A percentile compares a stretch with the other conserved stretches of the same genome.
phyloP scores from a whole-genome alignment of 768 basidiomycete genomes.

The Tricholoma saponaceum region DNA sequence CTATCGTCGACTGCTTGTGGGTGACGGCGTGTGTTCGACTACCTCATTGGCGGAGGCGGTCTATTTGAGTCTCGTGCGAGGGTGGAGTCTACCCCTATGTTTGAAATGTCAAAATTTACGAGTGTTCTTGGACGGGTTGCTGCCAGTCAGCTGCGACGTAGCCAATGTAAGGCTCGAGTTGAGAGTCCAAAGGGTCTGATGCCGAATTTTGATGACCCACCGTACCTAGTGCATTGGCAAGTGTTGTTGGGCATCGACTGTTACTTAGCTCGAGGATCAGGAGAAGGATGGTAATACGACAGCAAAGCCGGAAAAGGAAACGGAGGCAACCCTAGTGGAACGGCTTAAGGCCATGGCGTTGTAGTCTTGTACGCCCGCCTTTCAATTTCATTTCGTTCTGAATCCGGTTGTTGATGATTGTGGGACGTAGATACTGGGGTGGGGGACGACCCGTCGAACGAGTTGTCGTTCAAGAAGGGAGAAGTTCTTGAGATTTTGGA shows the following conservation, averaged over 20 bases:
- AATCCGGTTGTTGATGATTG: background rate
- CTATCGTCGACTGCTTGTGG: background rate
- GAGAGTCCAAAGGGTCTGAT: background rate
- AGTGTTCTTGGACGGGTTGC: background rate
- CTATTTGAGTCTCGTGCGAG: background rate
- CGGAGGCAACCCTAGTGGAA: background rate
- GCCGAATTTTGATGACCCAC: background rate
- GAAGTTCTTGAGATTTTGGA: constrained; percentile 82
- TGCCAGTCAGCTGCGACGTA: background rate
- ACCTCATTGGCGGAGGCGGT: background rate
- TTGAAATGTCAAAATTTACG: background rate
- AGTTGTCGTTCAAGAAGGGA: constrained; percentile 81
- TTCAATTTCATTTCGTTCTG: too few relatives aligned
- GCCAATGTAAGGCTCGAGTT: background rate
- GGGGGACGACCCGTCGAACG: constrained; percentile 77
- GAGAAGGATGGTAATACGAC: background rate
- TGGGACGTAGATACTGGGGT: constrained; percentile 62
- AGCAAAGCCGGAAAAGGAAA: background rate
- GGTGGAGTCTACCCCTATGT: background rate
- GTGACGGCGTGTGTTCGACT: background rate
- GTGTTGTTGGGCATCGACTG: background rate
- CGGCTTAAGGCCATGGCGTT: background rate
- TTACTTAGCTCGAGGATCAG: background rate
- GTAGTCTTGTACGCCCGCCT: constrained; percentile 7
- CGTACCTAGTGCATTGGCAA: background rate